A percentile compares a stretch with the other conserved stretches of the same genome.
Evolutionary conservation across 257 asterid species (phyloP).

Genomic region (Solanum chilense): DNA sequence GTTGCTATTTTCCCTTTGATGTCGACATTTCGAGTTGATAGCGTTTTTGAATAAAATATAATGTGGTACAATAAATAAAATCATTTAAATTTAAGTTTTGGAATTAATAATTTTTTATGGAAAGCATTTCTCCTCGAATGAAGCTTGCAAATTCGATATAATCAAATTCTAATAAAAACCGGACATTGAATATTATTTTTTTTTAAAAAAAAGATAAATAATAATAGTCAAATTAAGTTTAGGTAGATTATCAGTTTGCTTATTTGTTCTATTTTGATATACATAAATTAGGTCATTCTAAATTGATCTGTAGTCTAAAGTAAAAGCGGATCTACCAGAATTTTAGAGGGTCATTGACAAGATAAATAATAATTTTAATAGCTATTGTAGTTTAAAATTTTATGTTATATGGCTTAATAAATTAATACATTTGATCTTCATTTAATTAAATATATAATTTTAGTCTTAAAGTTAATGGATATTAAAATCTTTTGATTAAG

Average conservation of each 20-base stretch:
- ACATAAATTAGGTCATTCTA: not conserved
- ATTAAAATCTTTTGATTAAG: too few species aligned
- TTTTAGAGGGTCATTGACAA: not conserved
- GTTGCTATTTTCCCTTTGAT: not conserved
- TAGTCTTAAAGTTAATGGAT: not conserved
- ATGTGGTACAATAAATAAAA: accelerated
- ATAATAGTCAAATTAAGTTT: not conserved
- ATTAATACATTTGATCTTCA: not conserved
- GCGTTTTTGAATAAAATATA: not conserved
- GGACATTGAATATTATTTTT: accelerated
- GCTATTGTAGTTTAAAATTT: too few species aligned
- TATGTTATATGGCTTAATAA: not conserved
- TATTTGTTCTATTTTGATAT: not conserved
- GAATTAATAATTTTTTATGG: too few species aligned
- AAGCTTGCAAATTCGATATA: not conserved
- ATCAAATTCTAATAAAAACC: not conserved
- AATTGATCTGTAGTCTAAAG: not conserved
- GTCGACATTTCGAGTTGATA: not conserved
- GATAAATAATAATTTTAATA: too few species aligned
- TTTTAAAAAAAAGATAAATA: not conserved
- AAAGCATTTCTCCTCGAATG: too few species aligned
- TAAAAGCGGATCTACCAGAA: not conserved
- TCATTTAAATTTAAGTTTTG: too few species aligned
- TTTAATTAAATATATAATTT: too few species aligned
- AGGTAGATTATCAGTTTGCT: not conserved